Evolutionary conservation across 2,329 filamentous ascomycete genomes (phyloP).

Genomic region (Ophiostoma ips): DNA sequence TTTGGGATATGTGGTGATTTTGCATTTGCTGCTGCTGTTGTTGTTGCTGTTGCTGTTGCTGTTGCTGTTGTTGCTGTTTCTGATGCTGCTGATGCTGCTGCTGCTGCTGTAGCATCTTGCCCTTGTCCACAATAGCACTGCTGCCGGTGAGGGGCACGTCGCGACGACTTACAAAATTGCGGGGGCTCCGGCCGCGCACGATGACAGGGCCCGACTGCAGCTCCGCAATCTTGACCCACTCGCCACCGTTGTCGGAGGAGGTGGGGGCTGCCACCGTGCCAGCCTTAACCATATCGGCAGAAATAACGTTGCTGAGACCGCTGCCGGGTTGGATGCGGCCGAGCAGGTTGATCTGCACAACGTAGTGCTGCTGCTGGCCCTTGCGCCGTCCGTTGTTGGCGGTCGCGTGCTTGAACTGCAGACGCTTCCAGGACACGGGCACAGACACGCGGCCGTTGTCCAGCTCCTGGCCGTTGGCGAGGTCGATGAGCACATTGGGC

Average conservation of each 20-base stretch:
- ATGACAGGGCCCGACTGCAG: constrained; percentile 88
- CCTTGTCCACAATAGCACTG: constrained; percentile 25
- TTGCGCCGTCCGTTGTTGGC: constrained; percentile 92
- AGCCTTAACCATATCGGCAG: not conserved
- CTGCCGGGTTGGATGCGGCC: constrained; percentile 26
- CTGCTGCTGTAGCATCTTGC: constrained; percentile 25
- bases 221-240: constrained; percentile 63
- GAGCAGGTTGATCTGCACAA: constrained; percentile 71
- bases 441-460: constrained; percentile 63
- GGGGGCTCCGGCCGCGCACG: constrained; percentile 78
- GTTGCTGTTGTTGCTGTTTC: constrained; percentile 14
- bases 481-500: constrained; percentile 39
- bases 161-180: constrained; percentile 87
- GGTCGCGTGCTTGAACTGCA: constrained; percentile 93
- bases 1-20: constrained; percentile 1
- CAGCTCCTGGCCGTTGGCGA: constrained; percentile 48
- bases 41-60: constrained; percentile 1
- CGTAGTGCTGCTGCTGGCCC: constrained; percentile 88
- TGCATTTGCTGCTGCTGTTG: constrained; percentile 3
- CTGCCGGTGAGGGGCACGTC: constrained; percentile 56
- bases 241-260: constrained; percentile 43
- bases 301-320: not conserved
- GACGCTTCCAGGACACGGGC: constrained; percentile 79
- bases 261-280: constrained; percentile 28
- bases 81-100: constrained; percentile 9